These are phyloP conservation scores for Puccinia horiana DNA, from an alignment of 1,284 basidiomycete species.

Conservation along the genomic window DNA sequence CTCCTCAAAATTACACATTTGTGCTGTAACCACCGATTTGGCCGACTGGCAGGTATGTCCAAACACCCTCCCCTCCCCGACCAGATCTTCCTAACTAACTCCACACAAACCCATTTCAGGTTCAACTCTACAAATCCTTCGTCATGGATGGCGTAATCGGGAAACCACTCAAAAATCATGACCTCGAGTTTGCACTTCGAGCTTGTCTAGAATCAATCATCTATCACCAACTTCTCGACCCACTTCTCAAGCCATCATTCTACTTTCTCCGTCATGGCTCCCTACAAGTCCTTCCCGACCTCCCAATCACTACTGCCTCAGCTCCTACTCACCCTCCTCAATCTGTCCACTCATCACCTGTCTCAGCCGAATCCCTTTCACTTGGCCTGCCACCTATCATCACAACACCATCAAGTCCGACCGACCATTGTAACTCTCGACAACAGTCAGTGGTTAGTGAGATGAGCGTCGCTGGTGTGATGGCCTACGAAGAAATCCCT, in stretches of 20 bases:
- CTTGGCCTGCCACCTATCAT: not conserved
- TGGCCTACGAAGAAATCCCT: not conserved
- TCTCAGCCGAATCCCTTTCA: not conserved
- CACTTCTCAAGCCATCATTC: not conserved
- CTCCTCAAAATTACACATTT: constrained; percentile 29
- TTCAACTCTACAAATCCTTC: constrained; percentile 10
- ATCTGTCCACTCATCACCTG: not conserved
- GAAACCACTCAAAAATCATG: constrained; percentile 38
- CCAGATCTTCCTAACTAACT: not conserved
- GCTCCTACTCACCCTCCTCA: not conserved
- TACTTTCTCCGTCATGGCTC: constrained; percentile 18
- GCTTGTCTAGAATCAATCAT: not conserved
- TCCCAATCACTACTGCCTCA: not conserved
- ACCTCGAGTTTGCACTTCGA: constrained; percentile 27
- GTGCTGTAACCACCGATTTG: constrained; percentile 42
- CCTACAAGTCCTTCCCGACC: not conserved
- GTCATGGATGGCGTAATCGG: constrained; percentile 45
- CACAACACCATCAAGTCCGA: not conserved
- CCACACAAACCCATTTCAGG: constrained; percentile 4
- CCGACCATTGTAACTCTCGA: not conserved
- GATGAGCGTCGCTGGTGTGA: not conserved
- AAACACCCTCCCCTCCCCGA: not conserved
- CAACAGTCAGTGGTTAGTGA: constrained; percentile 14
- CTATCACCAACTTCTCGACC: not conserved
- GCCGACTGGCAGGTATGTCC: constrained; percentile 37